Conservation (phyloP, 176 grass and related monocot species). For the Sorghum bicolor region Sorghum_bicolor_NCBIv3 NC_012876.2:57713501-57714000, state of each 20-base stretch:
- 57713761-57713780: conserved; percentile 66
- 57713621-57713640: background rate
- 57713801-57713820: conserved; percentile 58
- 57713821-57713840: conserved; percentile 1
- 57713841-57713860: background rate
- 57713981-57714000: conserved; percentile 38
- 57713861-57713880: background rate
- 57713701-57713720: background rate
- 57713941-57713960: conserved; percentile 60
- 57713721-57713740: background rate
- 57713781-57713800: conserved; percentile 70
- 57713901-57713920: conserved; percentile 50
- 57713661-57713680: background rate
- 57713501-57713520: conserved; percentile 1
- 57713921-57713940: conserved; percentile 59
- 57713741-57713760: conserved; percentile 47
- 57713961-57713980: conserved; percentile 39
- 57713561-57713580: background rate
- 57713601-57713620: background rate
- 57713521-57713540: background rate
- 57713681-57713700: background rate
- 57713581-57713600: background rate
- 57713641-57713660: background rate
- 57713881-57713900: conserved; percentile 29
- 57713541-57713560: background rate